Base-by-base conservation (phyloP, 345 rosid genomes). In the Linum trigynum region DNA sequence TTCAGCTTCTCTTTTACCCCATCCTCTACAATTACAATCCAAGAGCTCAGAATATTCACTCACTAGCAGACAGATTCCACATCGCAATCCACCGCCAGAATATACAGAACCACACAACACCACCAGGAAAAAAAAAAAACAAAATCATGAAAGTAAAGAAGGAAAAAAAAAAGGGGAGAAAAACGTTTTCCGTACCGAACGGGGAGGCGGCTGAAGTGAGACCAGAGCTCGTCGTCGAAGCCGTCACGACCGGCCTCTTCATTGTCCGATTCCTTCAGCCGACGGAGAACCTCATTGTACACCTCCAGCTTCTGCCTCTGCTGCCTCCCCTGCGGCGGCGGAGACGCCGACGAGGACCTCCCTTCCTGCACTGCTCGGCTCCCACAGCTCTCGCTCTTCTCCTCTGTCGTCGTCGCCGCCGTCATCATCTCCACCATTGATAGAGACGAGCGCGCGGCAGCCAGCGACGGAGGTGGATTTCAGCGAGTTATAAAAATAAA, bases 321-420 rank as follows among this genome's bases (percentile, higher is more conserved):
- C 39, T 59, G 62, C 62, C 62, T 23, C 15, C 62, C 39, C 38
- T 59, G 38, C 38, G 62, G 39, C 5, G 62, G 39, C 62, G 62
- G 39, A 3, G 59, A 64, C 59, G 85, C 64, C 53, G 53, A 48
- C 53, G 53, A 15, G 14, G 53, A 48, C 53, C 53, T 48, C 7
- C 80, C 63, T 37, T 69, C 79, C 10, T 71, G 71, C 41, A 10
- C 53, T 10, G 70, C 78, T 59, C 82, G 60, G 78, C 95, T 86
- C 4, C 80, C 89, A 70, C 89, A 80, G 65, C 95, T 88, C 79
- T 79, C 90, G 74, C 68, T 79, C 9, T 59, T 48, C 56, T 80
- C 87, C 48, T 84, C 53, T 9, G 11, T 15, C 15, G 11, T 48
- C 6, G 50, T 43, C 50, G 50, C 10, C 50, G 50, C 50, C 6